Evolutionary conservation across 1,284 basidiomycete species (phyloP), one percentile per base, ranked within the genome.

Genomic region (Tranzscheliella williamsii): DNA sequence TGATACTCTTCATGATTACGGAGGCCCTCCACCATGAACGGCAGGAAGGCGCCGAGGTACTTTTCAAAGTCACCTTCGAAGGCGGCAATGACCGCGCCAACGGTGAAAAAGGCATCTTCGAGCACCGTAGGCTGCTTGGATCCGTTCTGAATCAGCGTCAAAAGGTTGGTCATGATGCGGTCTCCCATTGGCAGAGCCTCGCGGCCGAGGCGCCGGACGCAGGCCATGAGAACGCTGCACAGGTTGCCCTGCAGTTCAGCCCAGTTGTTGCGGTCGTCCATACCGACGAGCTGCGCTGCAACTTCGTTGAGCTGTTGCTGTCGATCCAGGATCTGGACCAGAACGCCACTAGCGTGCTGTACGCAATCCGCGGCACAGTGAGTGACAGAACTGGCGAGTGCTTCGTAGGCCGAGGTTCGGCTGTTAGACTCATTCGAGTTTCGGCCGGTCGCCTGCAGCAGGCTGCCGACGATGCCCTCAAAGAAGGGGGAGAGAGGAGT

Each of bases 191-290:
- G 91, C 67, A 87, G 85, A 58, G 97, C 90, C 48, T 91, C 88
- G 4, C 83, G 82, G 44, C 85, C 86, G 37, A 96, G 83, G 79
- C 92, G 88, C n/a, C 73, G 65, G 15, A 75, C 67, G 20, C 61
- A 54, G 7, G 74, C 70, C 58, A 70, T 73, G 6, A 72, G 40
- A 15, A 75, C 73, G 37, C 88, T 87, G 79, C 92, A 96, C 72
- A 97, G 85, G 80, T 94, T 95, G 80, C 90, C 89, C 79, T 97
- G 93, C 32, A 99, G 83, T 79, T 99, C 94, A 76, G 93, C 94
- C 91, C 94, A 97, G 82, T 97, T 98, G 80, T 94, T 94, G 65
- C 91, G 86, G 78, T 99, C 94, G 79, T 99, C 94, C 33, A 88
- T 83, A 41, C 94, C 95, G 35, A 99, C 82, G 42, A 98, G 88